Evolutionary conservation across 108 stramenopile species (phyloP), one percentile per base, ranked within the genome.

Genomic region (Cylindrotheca fusiformis): DNA sequence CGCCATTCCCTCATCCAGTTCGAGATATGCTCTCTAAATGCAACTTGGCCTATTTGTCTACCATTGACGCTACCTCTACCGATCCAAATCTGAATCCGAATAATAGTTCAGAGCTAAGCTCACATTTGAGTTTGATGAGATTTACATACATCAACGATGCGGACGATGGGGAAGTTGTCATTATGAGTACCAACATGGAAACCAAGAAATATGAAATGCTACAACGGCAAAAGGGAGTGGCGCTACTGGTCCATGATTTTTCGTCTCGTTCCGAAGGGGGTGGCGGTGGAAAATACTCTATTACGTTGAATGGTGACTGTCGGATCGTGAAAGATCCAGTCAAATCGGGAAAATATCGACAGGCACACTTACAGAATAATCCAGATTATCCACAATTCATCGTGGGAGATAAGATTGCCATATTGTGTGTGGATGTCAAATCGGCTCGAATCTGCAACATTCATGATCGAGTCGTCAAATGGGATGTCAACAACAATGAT

Each of bases 361-460:
- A 27, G 12, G 64, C 63, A 28, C 84, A 85, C 52, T 59, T 85
- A 21, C 54, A 59, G 22, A 74, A 78, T 58, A 85, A 85, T 59
- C 84, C 84, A 10, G 77, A 81, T 21, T 85, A 85, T 69, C 84
- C 84, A 10, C 84, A 84, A 68, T 85, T 85, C 32, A 85, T 85
- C 58, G 70, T 85, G 10, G 84, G 84, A 3, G 59, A 80, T 0
- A 68, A 85, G 58, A 85, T 85, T 63, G 84, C 80, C 10, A 81
- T 85, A 41, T 73, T 85, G 5, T 69, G 77, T 29, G 67, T 85
- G 25, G 72, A 85, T 49, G 80, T 85, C 14, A 30, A 51, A 1
- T 58, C 65, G 14, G 84, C 84, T 10, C 46, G 84, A 45, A 85
- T 85, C 55, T 80, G 79, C 31, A 74, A 85, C 36, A 76, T 85